These are phyloP conservation scores for Alternaria sp. DNA, from an alignment of 2,329 filamentous ascomycete species.

Conservation along the genomic window DNA sequence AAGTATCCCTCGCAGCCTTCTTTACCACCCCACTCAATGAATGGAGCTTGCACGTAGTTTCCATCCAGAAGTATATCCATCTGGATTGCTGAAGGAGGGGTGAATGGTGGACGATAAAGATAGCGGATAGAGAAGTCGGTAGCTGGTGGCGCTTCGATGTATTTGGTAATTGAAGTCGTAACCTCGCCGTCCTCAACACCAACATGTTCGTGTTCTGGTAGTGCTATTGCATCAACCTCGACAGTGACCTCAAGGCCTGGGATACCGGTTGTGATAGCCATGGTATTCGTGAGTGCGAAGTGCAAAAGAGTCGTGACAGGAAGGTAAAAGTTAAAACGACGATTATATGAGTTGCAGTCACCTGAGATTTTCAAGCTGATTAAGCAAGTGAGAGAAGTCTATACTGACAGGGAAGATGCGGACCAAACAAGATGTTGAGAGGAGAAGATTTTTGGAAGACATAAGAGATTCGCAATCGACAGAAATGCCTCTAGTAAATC, in stretches of 20 bases:
- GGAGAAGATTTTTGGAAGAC: not conserved
- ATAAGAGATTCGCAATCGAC: not conserved
- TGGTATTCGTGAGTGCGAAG: not conserved
- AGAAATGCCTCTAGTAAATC: not conserved
- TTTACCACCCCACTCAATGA: not conserved
- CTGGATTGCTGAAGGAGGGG: not conserved
- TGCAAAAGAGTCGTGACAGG: not conserved
- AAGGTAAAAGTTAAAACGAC: not conserved
- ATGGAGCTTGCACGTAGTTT: constrained; percentile 10
- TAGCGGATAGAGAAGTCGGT: not conserved
- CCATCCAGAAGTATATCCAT: constrained; percentile 10
- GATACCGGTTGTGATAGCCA: constrained; percentile 7
- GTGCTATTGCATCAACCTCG: not conserved
- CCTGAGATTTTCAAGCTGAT: not conserved
- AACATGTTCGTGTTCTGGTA: constrained; percentile 3
- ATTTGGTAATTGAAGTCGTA: not conserved
- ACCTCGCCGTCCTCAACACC: not conserved
- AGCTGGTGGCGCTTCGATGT: not conserved
- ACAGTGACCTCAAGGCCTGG: constrained; percentile 11
- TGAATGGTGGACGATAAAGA: not conserved
- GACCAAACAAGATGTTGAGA: not conserved
- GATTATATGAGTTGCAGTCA: not conserved
- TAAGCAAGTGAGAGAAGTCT: not conserved
- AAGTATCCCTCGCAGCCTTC: constrained; percentile 10
- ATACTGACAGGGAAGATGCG: not conserved